Conservation (phyloP, 768 basidiomycete species). For the Pleurotus eryngii region DNA sequence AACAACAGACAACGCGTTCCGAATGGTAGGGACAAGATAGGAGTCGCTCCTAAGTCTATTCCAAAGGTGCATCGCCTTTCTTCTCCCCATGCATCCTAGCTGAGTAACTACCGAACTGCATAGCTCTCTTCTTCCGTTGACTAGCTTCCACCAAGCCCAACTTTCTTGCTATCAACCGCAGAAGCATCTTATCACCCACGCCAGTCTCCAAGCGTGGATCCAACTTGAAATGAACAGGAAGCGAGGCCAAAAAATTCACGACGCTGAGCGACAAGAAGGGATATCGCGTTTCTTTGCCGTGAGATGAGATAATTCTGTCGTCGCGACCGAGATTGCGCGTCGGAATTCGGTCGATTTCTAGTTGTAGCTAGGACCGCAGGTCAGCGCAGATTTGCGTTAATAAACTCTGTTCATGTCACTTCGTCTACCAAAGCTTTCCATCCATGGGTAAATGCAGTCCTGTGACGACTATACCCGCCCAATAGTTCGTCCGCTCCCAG, state of each 20-base stretch:
- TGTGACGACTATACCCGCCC: conserved; percentile 91
- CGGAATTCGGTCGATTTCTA: conserved; percentile 85
- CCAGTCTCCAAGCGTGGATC: conserved; percentile 76
- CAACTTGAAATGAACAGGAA: conserved; percentile 81
- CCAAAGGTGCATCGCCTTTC: conserved; percentile 47
- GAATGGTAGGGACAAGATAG: not conserved
- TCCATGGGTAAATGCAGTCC: conserved; percentile 66
- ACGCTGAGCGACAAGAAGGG: conserved; percentile 85
- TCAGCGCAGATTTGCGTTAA: not conserved
- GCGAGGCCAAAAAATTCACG: conserved; percentile 68
- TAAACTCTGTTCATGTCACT: conserved; percentile 36
- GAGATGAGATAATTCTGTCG: conserved; percentile 88
- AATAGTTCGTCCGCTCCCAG: conserved; percentile 94
- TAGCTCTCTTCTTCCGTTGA: conserved; percentile 81
- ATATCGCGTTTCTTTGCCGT: conserved; percentile 90
- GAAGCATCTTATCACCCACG: conserved; percentile 83
- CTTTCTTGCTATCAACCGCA: conserved; percentile 67
- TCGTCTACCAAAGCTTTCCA: conserved; percentile 82
- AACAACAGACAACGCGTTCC: conserved; percentile 9
- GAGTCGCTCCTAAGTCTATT: conserved; percentile 11
- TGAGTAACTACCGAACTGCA: conserved; percentile 94
- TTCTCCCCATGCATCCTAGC: conserved; percentile 75
- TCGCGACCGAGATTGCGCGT: conserved; percentile 90
- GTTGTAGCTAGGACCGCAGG: conserved; percentile 60
- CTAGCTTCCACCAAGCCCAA: conserved; percentile 79